Percentiles rank a stretch among this genome's conserved stretches.
These are phyloP conservation scores for Austroboletus rostrupii DNA, from an alignment of 1,284 basidiomycete species.

Conservation along the genomic window DNA sequence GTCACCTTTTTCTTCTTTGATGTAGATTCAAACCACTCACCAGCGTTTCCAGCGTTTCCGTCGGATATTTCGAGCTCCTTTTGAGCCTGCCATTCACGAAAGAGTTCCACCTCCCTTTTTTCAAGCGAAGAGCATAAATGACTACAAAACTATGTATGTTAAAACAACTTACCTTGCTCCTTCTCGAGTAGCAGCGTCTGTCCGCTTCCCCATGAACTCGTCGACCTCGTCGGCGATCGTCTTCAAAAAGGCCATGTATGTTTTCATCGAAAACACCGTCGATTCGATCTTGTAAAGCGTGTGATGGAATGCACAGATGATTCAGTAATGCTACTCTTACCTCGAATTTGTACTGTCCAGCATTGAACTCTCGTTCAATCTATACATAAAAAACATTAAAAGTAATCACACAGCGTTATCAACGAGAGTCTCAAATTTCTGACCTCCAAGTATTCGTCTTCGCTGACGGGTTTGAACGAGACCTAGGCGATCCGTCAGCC, in stretches of 20 bases:
- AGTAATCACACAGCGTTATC: conserved; percentile 1
- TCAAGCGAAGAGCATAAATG: background rate
- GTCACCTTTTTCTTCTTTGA: background rate
- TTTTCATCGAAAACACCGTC: conserved; percentile 49
- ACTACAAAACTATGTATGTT: background rate
- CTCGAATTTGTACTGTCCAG: conserved; percentile 57
- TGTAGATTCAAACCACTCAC: conserved; percentile 1
- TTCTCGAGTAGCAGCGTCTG: conserved; percentile 34
- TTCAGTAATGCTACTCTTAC: conserved; percentile 22
- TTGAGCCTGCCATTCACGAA: conserved; percentile 23
- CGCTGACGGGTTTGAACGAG: conserved; percentile 43
- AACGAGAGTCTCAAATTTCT: background rate
- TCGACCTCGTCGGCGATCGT: conserved; percentile 28
- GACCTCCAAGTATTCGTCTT: conserved; percentile 44
- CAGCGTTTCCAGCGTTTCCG: conserved; percentile 1
- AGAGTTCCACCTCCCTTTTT: conserved; percentile 19
- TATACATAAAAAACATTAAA: conserved; percentile 23
- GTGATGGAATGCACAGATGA: background rate
- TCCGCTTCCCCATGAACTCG: conserved; percentile 41
- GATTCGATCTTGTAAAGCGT: conserved; percentile 41
- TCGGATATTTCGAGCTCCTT: conserved; percentile 13
- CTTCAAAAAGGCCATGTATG: conserved; percentile 45
- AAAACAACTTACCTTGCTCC: conserved; percentile 36
- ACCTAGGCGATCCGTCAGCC: conserved; percentile 32
- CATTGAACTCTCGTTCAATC: conserved; percentile 57